Base-by-base conservation (phyloP, 2,329 filamentous ascomycete genomes). In the Leptographium wingfieldii region DNA sequence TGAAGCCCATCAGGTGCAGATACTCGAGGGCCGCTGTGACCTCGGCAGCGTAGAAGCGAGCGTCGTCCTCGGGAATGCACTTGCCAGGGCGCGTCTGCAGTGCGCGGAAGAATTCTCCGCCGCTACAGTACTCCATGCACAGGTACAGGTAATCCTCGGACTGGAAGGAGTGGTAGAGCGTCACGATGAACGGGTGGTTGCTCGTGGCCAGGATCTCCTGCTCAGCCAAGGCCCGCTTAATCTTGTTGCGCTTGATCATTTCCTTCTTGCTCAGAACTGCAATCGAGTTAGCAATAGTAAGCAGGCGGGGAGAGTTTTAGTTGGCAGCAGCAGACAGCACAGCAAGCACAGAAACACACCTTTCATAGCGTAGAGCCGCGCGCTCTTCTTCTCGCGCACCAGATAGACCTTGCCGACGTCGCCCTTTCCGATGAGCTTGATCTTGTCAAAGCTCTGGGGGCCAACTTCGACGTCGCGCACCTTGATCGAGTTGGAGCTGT, bases 171-270 rank as follows among this genome's bases (percentile, higher is more conserved):
- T 99, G 94, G 72, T 97, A 99, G 3, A 99, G 79, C 0, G 94
- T 99, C 64, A 99, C 94, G 70, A 99, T 99, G 73, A 99, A 99
- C 0, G 94, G 94, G 69, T 99, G 94, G 68, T 99, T 99, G 78
- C 92, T 97, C 51, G 94, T 99, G 10, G 94, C 94, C 59, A 99
- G 78, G 65, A 99, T 99, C 73, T 99, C 94, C 72, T 97, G 94
- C 75, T 99, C 94, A 46, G 94, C 94, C 66, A 99, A 80, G 16
- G 94, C 94, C 70, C 94, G 85, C 81, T 99, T 99, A 77, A 99
- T 99, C 81, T 99, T 99, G 80, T 99, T 99, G 61, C 94, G 88
- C 78, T 99, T 99, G 74, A 99, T 99, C 94, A 99, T 99, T 74
- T 99, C 94, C 79, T 97, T 96, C 76, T 99, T 99, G 80, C 92